A percentile compares a stretch with the other conserved stretches of the same genome.
phyloP scores from a whole-genome alignment of 345 rosid genomes.

The Arabidopsis arenosa region DNA sequence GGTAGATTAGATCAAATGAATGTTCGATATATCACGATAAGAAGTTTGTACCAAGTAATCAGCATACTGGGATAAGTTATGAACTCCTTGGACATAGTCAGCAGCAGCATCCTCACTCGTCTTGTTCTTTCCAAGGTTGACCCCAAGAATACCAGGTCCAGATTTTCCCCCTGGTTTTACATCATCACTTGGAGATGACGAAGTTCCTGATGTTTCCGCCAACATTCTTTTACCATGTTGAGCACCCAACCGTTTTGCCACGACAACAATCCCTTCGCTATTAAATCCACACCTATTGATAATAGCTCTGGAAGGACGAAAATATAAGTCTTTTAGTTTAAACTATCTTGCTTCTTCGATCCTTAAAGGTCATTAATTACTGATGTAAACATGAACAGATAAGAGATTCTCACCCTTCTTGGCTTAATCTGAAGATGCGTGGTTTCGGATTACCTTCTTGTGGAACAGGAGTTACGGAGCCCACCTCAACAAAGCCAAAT shows the following conservation, averaged over 20 bases:
- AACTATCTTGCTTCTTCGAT: neutral
- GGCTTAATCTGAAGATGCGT: conserved; percentile 82
- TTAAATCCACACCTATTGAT: conserved; percentile 96
- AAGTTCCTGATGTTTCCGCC: conserved; percentile 75
- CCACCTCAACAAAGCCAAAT: conserved; percentile 97
- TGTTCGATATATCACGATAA: neutral
- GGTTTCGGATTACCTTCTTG: conserved; percentile 98
- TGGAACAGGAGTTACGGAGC: conserved; percentile 95
- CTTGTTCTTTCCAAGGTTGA: conserved; percentile 97
- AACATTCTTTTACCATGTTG: conserved; percentile 98
- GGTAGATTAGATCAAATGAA: conserved; percentile 4
- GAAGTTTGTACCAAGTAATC: conserved; percentile 80
- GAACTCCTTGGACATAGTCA: conserved; percentile 98
- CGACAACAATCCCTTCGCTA: conserved; percentile 95
- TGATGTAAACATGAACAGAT: neutral
- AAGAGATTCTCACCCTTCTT: conserved; percentile 67
- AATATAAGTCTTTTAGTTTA: neutral
- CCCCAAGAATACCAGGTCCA: conserved; percentile 98
- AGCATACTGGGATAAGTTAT: conserved; percentile 92
- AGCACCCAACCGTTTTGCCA: conserved; percentile 95
- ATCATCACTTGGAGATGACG: conserved; percentile 60
- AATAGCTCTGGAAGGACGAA: conserved; percentile 65
- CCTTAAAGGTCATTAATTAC: neutral
- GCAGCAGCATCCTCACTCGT: conserved; percentile 92
- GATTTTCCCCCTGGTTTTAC: conserved; percentile 91